Evolutionary conservation across 2,329 filamentous ascomycete genomes (phyloP), one percentile per base, ranked within the genome.

Genomic region (Penicillium sp.): DNA sequence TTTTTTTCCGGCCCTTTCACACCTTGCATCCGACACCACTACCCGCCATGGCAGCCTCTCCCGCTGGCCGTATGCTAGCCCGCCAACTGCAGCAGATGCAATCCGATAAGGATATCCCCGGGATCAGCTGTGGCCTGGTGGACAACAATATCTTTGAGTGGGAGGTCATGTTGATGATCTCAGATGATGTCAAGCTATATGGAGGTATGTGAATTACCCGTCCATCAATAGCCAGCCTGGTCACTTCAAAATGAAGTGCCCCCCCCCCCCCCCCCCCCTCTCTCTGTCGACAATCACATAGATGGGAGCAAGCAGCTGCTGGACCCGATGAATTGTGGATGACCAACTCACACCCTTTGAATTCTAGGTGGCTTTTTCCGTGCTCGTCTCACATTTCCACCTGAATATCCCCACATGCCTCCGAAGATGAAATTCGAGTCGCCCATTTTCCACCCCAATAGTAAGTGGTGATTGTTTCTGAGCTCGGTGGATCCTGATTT

Each of bases 151-250:
- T 97, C 8, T 96, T 96, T 58, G 87, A 95, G 74, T 98, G 93
- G 93, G 90, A 97, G 70, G 90, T 97, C 18, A 95, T 96, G 87
- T 82, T 98, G 52, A 97, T 98, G 91, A 91, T 97, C 57, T 89
- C 83, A 53, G 90, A 96, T 61, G 90, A 95, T 65, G 90, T 87
- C 72, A 91, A 90, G 72, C 87, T 88, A 70, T 96, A 96, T 62
- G 90, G 90, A 62, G 90, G 90, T 91, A 73, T 49, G 45, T 25
- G 38, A 37, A 5, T 43, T 43, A 12, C n/a, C 33, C 12, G 18
- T 18, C 18, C 18, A 18, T 18, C 18, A 18, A 11, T 29, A 28
- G n/a, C 2, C 26, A 25, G 25, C 12, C 8, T 9, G 9, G 18
- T 9, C 27, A 18, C 1, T 11, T 32, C 7, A 13, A 29, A 7